Conservation (phyloP, 495 filamentous ascomycete species). For the Podospora appendiculata region DNA sequence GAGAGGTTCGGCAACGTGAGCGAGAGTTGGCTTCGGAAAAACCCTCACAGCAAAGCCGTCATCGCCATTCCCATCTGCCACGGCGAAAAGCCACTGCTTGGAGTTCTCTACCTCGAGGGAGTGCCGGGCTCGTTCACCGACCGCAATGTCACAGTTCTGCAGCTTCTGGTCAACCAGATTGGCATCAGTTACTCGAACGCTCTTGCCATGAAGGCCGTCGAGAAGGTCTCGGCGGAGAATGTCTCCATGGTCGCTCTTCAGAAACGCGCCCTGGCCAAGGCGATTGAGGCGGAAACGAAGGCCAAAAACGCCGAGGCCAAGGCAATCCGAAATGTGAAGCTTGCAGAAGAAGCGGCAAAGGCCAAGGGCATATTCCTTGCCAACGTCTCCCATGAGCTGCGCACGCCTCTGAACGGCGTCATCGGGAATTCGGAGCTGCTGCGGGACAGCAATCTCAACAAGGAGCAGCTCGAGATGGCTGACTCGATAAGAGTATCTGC, state of each 20-base stretch:
- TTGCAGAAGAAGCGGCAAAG: constrained; percentile 85
- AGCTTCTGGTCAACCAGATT: constrained; percentile 82
- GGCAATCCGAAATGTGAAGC: constrained; percentile 77
- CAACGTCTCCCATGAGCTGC: constrained; percentile 82
- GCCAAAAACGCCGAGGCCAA: constrained; percentile 75
- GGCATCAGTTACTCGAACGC: constrained; percentile 85
- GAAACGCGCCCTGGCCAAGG: constrained; percentile 71
- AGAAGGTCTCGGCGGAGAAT: constrained; percentile 74
- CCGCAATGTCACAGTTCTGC: constrained; percentile 75
- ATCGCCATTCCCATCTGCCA: constrained; percentile 83
- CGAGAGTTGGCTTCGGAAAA: constrained; percentile 59
- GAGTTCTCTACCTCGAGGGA: constrained; percentile 80
- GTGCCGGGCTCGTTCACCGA: constrained; percentile 81
- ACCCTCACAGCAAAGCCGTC: constrained; percentile 65
- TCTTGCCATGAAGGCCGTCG: constrained; percentile 70
- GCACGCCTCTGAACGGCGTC: constrained; percentile 81
- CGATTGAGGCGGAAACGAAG: constrained; percentile 72
- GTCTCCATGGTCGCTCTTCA: constrained; percentile 83
- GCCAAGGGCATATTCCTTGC: constrained; percentile 90
- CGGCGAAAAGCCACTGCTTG: constrained; percentile 63
- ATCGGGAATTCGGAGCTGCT: constrained; percentile 86
- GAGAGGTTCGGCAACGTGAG: constrained; percentile 80
- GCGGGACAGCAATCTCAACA: constrained; percentile 65
- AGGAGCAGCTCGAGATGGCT: constrained; percentile 84
- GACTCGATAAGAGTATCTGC: constrained; percentile 87